Evolutionary conservation across 495 filamentous ascomycete species (phyloP).

Genomic region (Trichoderma orchidacearum): DNA sequence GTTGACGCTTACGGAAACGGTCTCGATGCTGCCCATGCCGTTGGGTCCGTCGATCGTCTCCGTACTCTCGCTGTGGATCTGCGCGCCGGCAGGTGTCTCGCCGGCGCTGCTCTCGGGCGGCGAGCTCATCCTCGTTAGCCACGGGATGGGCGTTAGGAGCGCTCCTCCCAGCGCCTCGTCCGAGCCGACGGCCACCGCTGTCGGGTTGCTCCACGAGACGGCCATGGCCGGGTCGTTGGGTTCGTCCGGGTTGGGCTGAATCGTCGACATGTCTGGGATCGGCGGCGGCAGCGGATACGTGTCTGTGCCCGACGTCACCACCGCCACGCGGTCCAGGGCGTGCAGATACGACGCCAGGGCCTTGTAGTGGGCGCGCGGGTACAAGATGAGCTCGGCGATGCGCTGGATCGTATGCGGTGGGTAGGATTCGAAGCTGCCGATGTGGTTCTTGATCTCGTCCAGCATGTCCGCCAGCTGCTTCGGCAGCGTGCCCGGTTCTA

Average conservation of each 20-base stretch:
- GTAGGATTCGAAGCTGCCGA: constrained; percentile 55
- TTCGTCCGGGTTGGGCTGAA: constrained; percentile 53
- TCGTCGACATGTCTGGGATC: constrained; percentile 32
- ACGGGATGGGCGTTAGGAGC: constrained; percentile 84
- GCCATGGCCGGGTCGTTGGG: constrained; percentile 19
- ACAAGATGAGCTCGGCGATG: constrained; percentile 77
- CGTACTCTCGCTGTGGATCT: constrained; percentile 51
- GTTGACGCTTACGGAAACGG: constrained; percentile 54
- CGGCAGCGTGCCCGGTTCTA: constrained; percentile 36
- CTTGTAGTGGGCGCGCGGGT: constrained; percentile 64
- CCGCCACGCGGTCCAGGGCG: constrained; percentile 81
- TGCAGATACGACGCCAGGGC: constrained; percentile 73
- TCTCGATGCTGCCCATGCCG: constrained; percentile 57
- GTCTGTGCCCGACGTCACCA: constrained; percentile 70
- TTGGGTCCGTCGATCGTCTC: constrained; percentile 60
- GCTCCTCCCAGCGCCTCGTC: constrained; percentile 89
- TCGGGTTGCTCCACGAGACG: constrained; percentile 19
- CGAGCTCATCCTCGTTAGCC: constrained; percentile 39
- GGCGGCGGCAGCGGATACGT: constrained; percentile 69
- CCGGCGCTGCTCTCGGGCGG: neutral
- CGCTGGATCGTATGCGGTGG: constrained; percentile 92
- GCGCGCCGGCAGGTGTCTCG: constrained; percentile 9
- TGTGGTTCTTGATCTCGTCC: constrained; percentile 48
- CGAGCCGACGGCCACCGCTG: constrained; percentile 42
- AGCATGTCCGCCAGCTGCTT: constrained; percentile 49